These are phyloP conservation scores for Starmerella powellii DNA, from an alignment of 805 yeast species.

Conservation along the genomic window DNA sequence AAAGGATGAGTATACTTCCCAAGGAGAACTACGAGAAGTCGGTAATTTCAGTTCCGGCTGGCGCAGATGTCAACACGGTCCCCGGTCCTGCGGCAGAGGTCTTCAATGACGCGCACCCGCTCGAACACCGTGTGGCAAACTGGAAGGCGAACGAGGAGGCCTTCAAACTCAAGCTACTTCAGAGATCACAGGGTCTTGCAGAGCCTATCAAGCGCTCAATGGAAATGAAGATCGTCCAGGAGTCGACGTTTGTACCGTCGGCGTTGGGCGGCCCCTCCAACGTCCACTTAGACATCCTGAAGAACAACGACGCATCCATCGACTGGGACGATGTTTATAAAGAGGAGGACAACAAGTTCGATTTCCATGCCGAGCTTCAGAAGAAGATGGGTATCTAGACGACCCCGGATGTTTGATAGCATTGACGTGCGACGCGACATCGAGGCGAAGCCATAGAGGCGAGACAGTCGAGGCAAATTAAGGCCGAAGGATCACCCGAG, in stretches of 20 bases:
- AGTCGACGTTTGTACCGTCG: conserved; percentile 57
- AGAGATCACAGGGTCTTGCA: conserved; percentile 80
- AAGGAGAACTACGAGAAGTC: background rate
- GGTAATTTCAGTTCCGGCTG: background rate
- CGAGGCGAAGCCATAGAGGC: no score
- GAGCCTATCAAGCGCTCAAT: conserved; percentile 85
- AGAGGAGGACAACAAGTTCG: conserved; percentile 31
- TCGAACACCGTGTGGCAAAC: conserved; percentile 57
- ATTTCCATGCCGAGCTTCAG: conserved; percentile 68
- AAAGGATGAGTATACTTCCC: conserved; percentile 1
- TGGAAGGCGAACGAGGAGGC: conserved; percentile 74
- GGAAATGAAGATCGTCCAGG: conserved; percentile 68
- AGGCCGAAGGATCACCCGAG: no score
- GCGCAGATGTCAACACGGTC: background rate
- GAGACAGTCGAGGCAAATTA: no score
- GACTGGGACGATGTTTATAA: conserved; percentile 93
- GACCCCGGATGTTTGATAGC: no score
- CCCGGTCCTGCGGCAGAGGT: conserved; percentile 26
- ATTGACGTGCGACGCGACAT: no score
- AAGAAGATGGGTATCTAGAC: conserved; percentile 36
- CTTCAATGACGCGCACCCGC: conserved; percentile 49
- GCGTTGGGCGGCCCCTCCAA: conserved; percentile 46
- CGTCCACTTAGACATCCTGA: conserved; percentile 63
- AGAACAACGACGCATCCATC: conserved; percentile 60
- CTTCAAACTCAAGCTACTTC: conserved; percentile 59